Base-by-base conservation (phyloP, 2,329 filamentous ascomycete species). In the Alternaria solani region DNA sequence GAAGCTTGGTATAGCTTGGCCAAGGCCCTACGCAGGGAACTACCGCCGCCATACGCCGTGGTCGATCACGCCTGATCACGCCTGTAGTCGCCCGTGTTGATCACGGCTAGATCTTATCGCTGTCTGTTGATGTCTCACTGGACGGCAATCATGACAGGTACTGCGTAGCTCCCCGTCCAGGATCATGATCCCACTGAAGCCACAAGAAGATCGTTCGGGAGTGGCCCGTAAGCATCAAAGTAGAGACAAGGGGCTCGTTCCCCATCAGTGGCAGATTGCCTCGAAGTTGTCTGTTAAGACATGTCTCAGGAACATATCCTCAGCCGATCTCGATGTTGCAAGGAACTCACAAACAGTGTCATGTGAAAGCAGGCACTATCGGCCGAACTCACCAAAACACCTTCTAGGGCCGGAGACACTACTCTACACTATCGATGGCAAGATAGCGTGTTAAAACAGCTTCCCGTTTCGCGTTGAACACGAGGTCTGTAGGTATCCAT, bases 341-440 rank as follows among this genome's bases (percentile, higher is more conserved):
- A 36, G 30, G 14, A 23, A 18, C 11, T 49, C 46, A 49, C 20
- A 18, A 34, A 49, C 14, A 14, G 18, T 38, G 46, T 18, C 30
- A 38, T 23, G 46, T 25, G 32, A 38, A 38, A 38, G 14, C 20
- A 38, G 46, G 30, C 32, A 38, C 46, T 36, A 36, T 16, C 46
- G 20, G 32, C 46, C 32, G 32, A 26, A 49, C 18, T 49, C 32
- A 16, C 32, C 46, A 38, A 16, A 26, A 25, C 25, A 38, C 20
- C 30, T 36, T 20, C 32, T 49, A 49, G 46, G 46, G 46, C 46
- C 46, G 46, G 46, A 36, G 46, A 38, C 32, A 49, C 46, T 38
- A 38, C 20, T 36, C 25, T 49, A 25, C 46, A 26, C 14, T 25
- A 36, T 25, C 46, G 25, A 36, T 14, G 32, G 32, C 25, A 38